A percentile compares a stretch with the other conserved stretches of the same genome.
These are phyloP conservation scores for Aspergillus piperis DNA, from an alignment of 2,329 filamentous ascomycete species.

Conservation along the genomic window DNA sequence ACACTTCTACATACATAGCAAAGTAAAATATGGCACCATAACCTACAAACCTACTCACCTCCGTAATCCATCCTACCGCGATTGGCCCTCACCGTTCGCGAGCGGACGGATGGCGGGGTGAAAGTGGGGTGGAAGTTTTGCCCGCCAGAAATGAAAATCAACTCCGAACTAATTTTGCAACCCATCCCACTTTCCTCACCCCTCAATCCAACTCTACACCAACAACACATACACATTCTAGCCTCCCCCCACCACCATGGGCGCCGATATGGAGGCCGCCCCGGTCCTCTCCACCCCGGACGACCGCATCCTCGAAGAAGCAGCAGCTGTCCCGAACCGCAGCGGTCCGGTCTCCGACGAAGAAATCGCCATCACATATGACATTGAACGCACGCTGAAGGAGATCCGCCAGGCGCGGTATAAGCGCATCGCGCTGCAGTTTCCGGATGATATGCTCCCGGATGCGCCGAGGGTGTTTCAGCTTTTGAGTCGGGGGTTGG, in stretches of 20 bases:
- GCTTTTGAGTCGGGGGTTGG: constrained; percentile 58
- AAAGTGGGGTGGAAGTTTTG: constrained; percentile 29
- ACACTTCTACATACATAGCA: too few species aligned
- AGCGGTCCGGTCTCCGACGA: constrained; percentile 57
- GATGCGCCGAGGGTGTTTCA: constrained; percentile 82
- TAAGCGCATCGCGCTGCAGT: constrained; percentile 83
- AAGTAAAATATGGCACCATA: too few species aligned
- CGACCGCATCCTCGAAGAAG: constrained; percentile 57
- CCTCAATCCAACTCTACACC: neutral
- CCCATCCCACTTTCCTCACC: constrained; percentile 15
- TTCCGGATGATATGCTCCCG: constrained; percentile 87
- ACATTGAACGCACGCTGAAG: constrained; percentile 74
- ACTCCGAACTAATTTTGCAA: constrained; percentile 20
- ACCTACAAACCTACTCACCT: too few species aligned
- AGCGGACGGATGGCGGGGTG: constrained; percentile 29
- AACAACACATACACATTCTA: neutral
- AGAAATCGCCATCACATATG: constrained; percentile 76
- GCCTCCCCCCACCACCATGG: constrained; percentile 29
- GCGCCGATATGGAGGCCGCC: constrained; percentile 44
- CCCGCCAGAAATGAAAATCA: constrained; percentile 2
- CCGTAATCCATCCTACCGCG: neutral
- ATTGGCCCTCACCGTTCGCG: constrained; percentile 18
- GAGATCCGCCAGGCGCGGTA: constrained; percentile 75
- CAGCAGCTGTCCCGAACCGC: constrained; percentile 29
- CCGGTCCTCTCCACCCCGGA: constrained; percentile 66